Evolutionary conservation across 176 grass and related monocot species (phyloP).

Genomic region (Alopecurus myosuroides): DNA sequence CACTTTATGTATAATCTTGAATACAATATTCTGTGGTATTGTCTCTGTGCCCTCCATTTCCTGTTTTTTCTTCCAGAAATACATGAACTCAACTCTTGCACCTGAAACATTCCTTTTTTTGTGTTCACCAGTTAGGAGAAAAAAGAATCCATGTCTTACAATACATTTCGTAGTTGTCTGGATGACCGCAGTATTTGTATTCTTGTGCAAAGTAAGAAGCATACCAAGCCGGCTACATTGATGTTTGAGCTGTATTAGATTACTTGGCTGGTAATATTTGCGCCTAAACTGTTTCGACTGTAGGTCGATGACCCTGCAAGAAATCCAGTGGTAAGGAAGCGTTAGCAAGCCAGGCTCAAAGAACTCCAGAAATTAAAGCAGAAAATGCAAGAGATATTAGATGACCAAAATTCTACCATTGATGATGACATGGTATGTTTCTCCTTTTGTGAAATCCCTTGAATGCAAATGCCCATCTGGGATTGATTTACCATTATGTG

Average conservation of each 20-base stretch:
- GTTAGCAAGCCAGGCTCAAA: slow-evolving; percentile 62
- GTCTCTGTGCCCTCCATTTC: no score
- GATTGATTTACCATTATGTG: background rate
- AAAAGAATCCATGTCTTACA: no score
- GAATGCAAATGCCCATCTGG: background rate
- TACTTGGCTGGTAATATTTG: background rate
- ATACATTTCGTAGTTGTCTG: no score
- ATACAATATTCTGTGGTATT: no score
- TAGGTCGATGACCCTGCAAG: slow-evolving; percentile 36
- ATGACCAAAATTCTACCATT: slow-evolving; percentile 73
- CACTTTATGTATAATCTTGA: no score
- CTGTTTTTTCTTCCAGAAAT: no score
- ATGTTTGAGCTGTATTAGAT: background rate
- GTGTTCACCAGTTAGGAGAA: no score
- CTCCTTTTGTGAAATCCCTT: background rate
- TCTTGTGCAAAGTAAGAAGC: background rate
- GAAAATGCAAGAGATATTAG: slow-evolving; percentile 80
- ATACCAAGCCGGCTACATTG: background rate
- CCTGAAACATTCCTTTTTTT: no score
- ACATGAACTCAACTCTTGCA: no score
- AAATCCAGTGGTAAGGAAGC: slow-evolving; percentile 55
- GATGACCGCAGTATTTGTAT: no score
- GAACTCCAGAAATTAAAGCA: slow-evolving; percentile 73
- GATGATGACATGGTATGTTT: slow-evolving; percentile 74
- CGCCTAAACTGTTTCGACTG: background rate